phyloP scores from a whole-genome alignment of 139 green algal genomes.

The Zygnema cylindricum region DNA sequence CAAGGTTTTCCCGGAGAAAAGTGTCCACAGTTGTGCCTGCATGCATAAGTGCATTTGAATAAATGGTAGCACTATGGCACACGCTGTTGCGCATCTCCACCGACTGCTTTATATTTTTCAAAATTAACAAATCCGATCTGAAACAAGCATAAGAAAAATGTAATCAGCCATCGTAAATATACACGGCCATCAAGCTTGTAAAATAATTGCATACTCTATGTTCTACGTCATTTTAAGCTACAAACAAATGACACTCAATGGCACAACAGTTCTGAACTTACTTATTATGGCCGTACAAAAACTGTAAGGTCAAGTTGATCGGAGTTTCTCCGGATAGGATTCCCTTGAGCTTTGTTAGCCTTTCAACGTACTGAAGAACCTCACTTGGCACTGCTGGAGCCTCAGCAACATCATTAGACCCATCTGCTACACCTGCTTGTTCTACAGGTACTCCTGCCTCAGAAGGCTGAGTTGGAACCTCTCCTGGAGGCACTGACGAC shows the following conservation, averaged over 20 bases:
- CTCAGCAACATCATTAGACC: constrained; percentile 8
- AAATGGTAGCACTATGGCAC: constrained; percentile 89
- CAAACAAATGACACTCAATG: no score
- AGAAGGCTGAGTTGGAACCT: constrained; percentile 9
- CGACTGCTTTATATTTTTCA: constrained; percentile 88
- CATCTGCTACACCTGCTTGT: background rate
- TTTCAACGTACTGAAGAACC: constrained; percentile 48
- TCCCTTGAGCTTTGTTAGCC: constrained; percentile 67
- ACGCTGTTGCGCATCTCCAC: constrained; percentile 87
- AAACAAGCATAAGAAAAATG: no score
- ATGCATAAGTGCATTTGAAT: constrained; percentile 96
- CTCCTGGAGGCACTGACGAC: constrained; percentile 11
- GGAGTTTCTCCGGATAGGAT: constrained; percentile 86
- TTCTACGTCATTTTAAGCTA: no score
- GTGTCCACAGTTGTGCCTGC: constrained; percentile 92
- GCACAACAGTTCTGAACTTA: no score
- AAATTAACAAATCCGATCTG: constrained; percentile 74
- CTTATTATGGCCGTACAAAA: constrained; percentile 80
- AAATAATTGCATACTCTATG: no score
- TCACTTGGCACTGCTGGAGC: constrained; percentile 1
- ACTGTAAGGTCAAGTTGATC: constrained; percentile 91
- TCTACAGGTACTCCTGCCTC: background rate
- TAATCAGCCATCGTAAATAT: no score
- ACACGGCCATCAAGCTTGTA: no score
- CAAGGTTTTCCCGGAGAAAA: constrained; percentile 85